phyloP scores from a whole-genome alignment of 768 basidiomycete genomes.

The Naganishia friedmannii region DNA sequence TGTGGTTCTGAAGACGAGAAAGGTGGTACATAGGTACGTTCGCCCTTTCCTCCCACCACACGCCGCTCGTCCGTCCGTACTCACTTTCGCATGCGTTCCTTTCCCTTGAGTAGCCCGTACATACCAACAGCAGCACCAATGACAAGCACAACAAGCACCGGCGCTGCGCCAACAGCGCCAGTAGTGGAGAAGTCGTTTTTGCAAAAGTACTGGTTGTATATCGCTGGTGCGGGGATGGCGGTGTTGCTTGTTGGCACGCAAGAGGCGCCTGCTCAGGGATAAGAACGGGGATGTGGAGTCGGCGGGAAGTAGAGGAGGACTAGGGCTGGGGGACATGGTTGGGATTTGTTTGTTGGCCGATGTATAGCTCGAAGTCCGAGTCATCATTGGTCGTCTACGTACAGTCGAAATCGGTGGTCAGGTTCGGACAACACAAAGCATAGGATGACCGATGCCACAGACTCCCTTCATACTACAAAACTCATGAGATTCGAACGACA shows the following conservation, averaged over 20 bases:
- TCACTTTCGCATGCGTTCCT: not conserved
- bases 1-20: not conserved
- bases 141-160: not conserved
- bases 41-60: not conserved
- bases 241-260: slow-evolving; percentile 3
- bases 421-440: too few species aligned
- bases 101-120: not conserved
- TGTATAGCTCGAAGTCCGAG: too few species aligned
- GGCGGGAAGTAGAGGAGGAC: too few species aligned
- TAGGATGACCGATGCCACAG: too few species aligned
- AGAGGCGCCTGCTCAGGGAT: slow-evolving; percentile 1
- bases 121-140: not conserved
- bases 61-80: not conserved
- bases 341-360: too few species aligned
- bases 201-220: slow-evolving; percentile 89
- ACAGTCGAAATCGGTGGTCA: too few species aligned
- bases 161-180: not conserved
- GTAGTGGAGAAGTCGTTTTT: slow-evolving; percentile 68
- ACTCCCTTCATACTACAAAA: too few species aligned
- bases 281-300: not conserved
- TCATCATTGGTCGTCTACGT: too few species aligned
- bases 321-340: too few species aligned
- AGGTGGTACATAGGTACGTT: slow-evolving; percentile 3
- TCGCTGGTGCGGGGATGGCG: slow-evolving; percentile 55
- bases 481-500: too few species aligned